Conservation (phyloP, 140 eudicot species). For the Senecio squalidus region DNA sequence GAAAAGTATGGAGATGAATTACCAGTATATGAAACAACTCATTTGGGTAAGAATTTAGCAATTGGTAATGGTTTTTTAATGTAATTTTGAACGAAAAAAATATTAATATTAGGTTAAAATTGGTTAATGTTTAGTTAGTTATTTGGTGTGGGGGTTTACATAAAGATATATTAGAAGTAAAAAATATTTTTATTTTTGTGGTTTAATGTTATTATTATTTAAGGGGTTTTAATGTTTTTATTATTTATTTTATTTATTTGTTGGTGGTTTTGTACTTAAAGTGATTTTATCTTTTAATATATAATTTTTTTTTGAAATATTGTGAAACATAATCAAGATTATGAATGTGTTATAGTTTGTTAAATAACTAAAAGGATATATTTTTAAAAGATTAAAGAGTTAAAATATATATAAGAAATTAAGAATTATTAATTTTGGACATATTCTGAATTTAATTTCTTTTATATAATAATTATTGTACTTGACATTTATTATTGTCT, state of each 20-base stretch:
- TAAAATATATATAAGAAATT: too few relatives aligned
- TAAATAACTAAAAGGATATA: too few relatives aligned
- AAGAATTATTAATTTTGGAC: too few relatives aligned
- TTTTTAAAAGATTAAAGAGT: too few relatives aligned
- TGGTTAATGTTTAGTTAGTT: slow-evolving; percentile 2
- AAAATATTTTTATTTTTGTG: background rate
- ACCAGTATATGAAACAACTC: slow-evolving; percentile 93
- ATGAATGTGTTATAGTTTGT: too few relatives aligned
- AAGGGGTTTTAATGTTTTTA: background rate
- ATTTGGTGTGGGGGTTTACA: slow-evolving; percentile 27
- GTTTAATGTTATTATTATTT: background rate
- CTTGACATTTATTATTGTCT: too few relatives aligned
- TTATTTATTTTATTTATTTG: background rate
- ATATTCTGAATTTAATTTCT: too few relatives aligned
- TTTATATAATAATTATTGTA: too few relatives aligned
- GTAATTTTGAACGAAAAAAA: slow-evolving; percentile 22
- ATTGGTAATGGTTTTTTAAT: slow-evolving; percentile 49
- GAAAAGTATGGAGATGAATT: slow-evolving; percentile 69
- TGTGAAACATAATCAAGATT: too few relatives aligned
- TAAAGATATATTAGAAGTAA: slow-evolving; percentile 18
- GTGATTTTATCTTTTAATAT: too few relatives aligned
- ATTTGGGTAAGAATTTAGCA: slow-evolving; percentile 49
- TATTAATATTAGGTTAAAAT: background rate
- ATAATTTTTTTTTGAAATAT: too few relatives aligned
- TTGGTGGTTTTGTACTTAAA: too few relatives aligned